Evolutionary conservation across 1,284 basidiomycete species (phyloP).

Genomic region (Cryptococcus jaspeensis): DNA sequence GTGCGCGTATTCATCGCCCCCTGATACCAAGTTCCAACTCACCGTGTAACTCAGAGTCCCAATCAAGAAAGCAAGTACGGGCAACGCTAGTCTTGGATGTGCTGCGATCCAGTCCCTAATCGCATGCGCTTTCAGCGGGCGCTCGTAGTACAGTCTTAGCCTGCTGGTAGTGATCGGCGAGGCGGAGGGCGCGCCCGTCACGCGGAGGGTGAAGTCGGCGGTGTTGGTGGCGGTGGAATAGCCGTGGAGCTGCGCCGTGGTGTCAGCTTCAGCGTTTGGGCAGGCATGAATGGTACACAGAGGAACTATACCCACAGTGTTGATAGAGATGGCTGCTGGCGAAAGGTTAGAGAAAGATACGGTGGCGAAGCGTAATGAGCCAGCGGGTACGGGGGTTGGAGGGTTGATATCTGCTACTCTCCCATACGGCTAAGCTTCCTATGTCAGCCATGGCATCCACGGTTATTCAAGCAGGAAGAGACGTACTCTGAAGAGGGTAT

Average conservation of each 20-base stretch:
- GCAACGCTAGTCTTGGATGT: conserved; percentile 85
- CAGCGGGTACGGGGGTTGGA: conserved; percentile 64
- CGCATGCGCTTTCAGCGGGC: conserved; percentile 71
- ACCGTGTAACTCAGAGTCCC: conserved; percentile 87
- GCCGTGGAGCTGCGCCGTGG: conserved; percentile 62
- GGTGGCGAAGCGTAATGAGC: conserved; percentile 65
- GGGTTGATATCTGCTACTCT: conserved; percentile 67
- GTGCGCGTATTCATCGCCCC: background rate
- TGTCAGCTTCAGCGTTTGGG: background rate
- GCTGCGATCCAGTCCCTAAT: conserved; percentile 76
- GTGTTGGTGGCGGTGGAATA: conserved; percentile 54
- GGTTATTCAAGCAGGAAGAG: too few species aligned
- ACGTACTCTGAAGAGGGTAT: conserved; percentile 42
- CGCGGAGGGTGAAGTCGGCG: conserved; percentile 39
- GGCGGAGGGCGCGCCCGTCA: conserved; percentile 23
- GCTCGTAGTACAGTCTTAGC: conserved; percentile 67
- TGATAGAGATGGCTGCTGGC: conserved; percentile 77
- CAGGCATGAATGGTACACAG: background rate
- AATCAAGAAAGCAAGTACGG: conserved; percentile 79
- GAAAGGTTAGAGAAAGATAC: conserved; percentile 65
- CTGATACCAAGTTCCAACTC: conserved; percentile 37
- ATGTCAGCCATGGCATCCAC: conserved; percentile 8
- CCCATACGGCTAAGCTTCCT: conserved; percentile 69
- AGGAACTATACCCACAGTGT: conserved; percentile 58
- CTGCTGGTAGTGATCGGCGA: conserved; percentile 55